Conservation (phyloP, 176 grass and related monocot species). For the Rhynchospora pubera region DNA sequence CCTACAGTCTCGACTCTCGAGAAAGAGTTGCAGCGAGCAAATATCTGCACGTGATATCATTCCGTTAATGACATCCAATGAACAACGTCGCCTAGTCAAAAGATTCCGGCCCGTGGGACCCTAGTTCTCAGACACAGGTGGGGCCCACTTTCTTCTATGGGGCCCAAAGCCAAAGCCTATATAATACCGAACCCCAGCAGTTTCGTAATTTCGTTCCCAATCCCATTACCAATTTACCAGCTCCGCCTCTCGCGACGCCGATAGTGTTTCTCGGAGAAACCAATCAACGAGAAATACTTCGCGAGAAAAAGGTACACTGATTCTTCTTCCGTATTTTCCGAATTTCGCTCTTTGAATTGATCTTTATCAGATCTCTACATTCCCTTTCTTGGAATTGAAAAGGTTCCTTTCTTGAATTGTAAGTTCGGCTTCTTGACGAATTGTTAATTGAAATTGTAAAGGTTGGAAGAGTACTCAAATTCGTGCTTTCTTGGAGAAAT, state of each 20-base stretch:
- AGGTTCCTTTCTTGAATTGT: not conserved
- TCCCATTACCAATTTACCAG: too few relatives aligned
- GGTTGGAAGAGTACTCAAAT: not conserved
- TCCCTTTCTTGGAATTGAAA: not conserved
- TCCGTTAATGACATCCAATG: too few relatives aligned
- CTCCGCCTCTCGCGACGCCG: not conserved
- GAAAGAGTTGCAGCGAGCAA: too few relatives aligned
- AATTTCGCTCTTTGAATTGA: not conserved
- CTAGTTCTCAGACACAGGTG: not conserved
- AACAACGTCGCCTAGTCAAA: not conserved
- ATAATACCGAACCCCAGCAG: not conserved
- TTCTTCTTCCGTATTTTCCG: not conserved
- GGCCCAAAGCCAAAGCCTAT: slow-evolving; percentile 1
- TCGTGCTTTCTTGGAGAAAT: slow-evolving; percentile 12
- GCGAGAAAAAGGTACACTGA: not conserved
- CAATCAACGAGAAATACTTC: not conserved
- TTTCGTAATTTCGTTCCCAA: too few relatives aligned
- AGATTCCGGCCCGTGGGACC: not conserved
- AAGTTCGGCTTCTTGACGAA: not conserved
- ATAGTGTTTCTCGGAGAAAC: not conserved
- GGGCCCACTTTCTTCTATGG: not conserved
- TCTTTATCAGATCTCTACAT: not conserved
- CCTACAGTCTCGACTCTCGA: too few relatives aligned
- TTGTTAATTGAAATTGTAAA: not conserved
- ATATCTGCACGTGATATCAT: too few relatives aligned